Evolutionary conservation across 2,329 filamentous ascomycete species (phyloP), one percentile per base, ranked within the genome.

Genomic region (Plectosphaerella cucumerina): DNA sequence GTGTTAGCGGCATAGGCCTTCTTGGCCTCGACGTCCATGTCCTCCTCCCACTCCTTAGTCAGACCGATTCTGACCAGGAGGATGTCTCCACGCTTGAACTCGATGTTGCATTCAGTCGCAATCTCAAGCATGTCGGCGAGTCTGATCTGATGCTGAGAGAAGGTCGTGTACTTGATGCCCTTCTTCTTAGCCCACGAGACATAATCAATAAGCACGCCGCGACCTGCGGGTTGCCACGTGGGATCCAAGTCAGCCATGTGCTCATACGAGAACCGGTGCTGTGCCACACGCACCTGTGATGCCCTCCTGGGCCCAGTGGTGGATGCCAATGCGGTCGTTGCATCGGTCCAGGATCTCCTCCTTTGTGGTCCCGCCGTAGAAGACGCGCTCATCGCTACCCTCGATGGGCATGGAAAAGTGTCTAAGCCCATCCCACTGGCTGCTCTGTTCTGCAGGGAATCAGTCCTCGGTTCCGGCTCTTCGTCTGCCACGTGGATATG

Each of bases 121-220:
- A 51, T 37, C 35, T 44, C 45, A n/a, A 34, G 23, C 11, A 56
- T 47, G 21, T 55, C 52, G 8, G 11, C 8, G 4, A 61, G 57
- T 37, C 62, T 61, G 61, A 86, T 84, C 26, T 72, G 70, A 59
- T 82, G 70, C 1, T 72, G 68, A 4, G 72, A 71, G 48, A 82
- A 75, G 1, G 81, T 72, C 55, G 80, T 70, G 55, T 77, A 80
- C 5, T 65, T 53, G 33, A 77, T 74, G n/a, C 74, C 71, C 50
- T 77, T 73, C 15, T 70, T 70, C 49, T 76, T 70, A 17, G 77
- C 73, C 54, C 76, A 82, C 21, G 67, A 55, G 5, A 69, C 72
- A 49, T 76, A 84, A 60, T 85, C 81, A 0, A 81, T 62, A 0
- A 81, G 64, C 1, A 81, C 68, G 17, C 76, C 77, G 0, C 78